Conservation (phyloP, 352 stramenopile species). For the Thalassiosira delicatula region DNA sequence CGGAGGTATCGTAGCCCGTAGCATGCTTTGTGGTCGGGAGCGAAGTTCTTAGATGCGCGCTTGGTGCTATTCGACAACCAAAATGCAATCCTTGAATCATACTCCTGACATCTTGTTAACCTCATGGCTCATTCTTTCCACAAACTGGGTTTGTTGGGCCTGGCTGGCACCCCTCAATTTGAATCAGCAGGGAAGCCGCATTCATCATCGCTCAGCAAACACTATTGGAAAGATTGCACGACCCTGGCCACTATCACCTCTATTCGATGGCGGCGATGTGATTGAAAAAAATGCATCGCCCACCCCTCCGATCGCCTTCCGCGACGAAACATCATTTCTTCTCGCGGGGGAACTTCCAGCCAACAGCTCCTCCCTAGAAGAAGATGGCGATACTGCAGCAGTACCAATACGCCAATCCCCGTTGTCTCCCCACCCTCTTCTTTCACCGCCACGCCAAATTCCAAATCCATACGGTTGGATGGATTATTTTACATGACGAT, state of each 20-base stretch:
- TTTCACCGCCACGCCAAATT: constrained; percentile 89
- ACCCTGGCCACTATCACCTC: background rate
- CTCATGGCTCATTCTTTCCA: background rate
- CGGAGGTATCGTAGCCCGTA: too few species aligned
- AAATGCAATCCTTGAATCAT: too few species aligned
- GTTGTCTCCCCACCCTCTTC: constrained; percentile 82
- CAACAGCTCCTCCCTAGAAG: background rate
- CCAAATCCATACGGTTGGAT: constrained; percentile 96
- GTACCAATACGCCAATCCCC: constrained; percentile 63
- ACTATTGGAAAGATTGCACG: background rate
- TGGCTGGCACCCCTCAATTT: constrained; percentile 6
- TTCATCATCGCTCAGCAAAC: too few species aligned
- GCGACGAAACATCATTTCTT: constrained; percentile 52
- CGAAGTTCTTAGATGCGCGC: too few species aligned
- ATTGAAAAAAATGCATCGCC: background rate
- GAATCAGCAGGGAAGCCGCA: too few species aligned
- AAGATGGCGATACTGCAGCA: background rate
- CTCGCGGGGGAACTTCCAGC: constrained; percentile 29
- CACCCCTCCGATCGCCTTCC: constrained; percentile 45
- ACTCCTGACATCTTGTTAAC: background rate
- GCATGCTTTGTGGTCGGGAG: too few species aligned
- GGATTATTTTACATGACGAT: too few species aligned
- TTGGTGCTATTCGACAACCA: too few species aligned
- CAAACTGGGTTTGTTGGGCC: constrained; percentile 1
- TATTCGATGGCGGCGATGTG: background rate